phyloP scores from a whole-genome alignment of 2,329 filamentous ascomycete species.

The Pseudogymnoascus sp. region DNA sequence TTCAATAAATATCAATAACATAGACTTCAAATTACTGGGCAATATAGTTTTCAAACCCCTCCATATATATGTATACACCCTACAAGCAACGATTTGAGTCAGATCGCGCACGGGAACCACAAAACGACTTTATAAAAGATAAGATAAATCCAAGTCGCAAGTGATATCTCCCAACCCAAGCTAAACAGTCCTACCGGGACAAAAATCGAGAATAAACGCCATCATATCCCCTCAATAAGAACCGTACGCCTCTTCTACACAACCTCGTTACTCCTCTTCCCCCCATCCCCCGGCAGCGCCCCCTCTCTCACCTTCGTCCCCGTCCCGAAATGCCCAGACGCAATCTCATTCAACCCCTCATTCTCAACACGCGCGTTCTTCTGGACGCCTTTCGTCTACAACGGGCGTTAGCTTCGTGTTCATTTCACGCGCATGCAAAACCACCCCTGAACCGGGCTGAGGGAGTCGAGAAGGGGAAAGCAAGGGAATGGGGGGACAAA shows the following conservation, averaged over 20 bases:
- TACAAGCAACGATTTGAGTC: neutral
- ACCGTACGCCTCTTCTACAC: neutral
- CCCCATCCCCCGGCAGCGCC: slow-evolving; percentile 14
- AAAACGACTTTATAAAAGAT: neutral
- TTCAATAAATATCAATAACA: neutral
- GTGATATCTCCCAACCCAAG: neutral
- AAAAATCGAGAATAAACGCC: neutral
- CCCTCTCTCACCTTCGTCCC: slow-evolving; percentile 20
- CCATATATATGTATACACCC: neutral
- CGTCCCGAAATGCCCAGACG: slow-evolving; percentile 14
- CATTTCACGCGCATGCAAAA: neutral
- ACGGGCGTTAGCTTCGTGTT: neutral
- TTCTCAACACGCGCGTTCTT: slow-evolving; percentile 18
- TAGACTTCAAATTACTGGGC: neutral
- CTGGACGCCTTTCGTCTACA: slow-evolving; percentile 13
- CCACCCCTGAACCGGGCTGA: neutral
- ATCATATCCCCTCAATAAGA: neutral
- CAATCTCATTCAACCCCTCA: slow-evolving; percentile 15
- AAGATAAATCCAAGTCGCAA: neutral
- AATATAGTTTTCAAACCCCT: neutral
- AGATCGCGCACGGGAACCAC: neutral
- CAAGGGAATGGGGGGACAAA: neutral
- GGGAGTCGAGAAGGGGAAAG: neutral
- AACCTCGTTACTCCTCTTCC: slow-evolving; percentile 5
- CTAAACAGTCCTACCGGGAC: neutral